These are phyloP conservation scores for Pascua sp. DNA, from an alignment of 1,284 basidiomycete genomes.

Conservation along the genomic window DNA sequence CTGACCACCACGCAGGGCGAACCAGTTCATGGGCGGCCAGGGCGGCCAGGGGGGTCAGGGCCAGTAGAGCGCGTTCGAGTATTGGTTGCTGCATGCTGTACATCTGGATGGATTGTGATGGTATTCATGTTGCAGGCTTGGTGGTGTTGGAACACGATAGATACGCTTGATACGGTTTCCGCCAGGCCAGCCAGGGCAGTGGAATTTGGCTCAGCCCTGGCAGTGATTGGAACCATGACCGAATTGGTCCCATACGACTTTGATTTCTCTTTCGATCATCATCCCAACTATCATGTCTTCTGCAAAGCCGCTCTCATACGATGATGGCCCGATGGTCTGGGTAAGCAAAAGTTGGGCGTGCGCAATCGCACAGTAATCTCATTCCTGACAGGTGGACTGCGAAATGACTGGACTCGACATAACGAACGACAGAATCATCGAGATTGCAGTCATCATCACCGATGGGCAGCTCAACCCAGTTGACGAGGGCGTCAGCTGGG, in stretches of 20 bases:
- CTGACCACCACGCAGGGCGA: constrained; percentile 31
- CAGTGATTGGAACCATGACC: too few species aligned
- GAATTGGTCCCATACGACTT: too few species aligned
- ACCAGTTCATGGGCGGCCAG: constrained; percentile 47
- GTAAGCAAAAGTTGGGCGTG: constrained; percentile 19
- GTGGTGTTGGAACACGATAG: too few species aligned
- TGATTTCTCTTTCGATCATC: background rate
- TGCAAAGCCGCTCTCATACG: constrained; percentile 30
- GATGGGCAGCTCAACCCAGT: constrained; percentile 53
- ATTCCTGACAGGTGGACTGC: constrained; percentile 47
- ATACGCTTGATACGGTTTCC: too few species aligned
- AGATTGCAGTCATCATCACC: constrained; percentile 56
- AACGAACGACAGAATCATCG: constrained; percentile 50
- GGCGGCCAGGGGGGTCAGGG: constrained; percentile 14
- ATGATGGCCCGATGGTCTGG: constrained; percentile 50
- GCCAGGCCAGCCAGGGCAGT: too few species aligned
- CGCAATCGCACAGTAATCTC: background rate
- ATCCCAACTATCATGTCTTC: background rate
- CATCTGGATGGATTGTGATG: too few species aligned
- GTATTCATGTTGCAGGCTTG: too few species aligned
- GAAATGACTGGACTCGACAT: constrained; percentile 55
- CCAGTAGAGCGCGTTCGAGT: too few species aligned
- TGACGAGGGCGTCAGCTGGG: constrained; percentile 54
- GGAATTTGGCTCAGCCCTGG: too few species aligned
- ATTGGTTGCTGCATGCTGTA: too few species aligned